phyloP scores from a whole-genome alignment of 192 early-diverging fungal species.

The Geranomyces michiganensis region DNA sequence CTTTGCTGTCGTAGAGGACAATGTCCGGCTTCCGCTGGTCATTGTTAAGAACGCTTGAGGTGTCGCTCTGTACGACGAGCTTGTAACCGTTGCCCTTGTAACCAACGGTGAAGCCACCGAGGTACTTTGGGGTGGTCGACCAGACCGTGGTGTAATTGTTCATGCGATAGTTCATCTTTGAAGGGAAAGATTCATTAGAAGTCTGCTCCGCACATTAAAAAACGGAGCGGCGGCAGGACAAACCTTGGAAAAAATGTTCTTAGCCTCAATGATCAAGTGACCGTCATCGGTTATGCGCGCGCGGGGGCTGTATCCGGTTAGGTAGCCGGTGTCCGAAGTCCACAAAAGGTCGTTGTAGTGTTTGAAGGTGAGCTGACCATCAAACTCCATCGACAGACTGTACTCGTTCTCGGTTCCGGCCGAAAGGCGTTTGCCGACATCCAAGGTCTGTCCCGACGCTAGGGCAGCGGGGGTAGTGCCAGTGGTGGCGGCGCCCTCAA shows the following conservation, averaged over 20 bases:
- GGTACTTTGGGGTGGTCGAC: background rate
- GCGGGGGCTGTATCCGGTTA: background rate
- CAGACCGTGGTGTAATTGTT: constrained; percentile 1
- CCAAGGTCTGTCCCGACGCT: background rate
- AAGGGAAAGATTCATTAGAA: no score
- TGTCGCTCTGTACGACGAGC: constrained; percentile 3
- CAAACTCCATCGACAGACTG: background rate
- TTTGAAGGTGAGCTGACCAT: background rate
- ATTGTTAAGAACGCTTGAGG: background rate
- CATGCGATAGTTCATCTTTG: background rate
- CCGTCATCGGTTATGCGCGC: constrained; percentile 15
- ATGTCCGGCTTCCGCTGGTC: background rate
- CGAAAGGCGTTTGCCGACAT: background rate
- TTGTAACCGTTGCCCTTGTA: constrained; percentile 6
- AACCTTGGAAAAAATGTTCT: background rate
- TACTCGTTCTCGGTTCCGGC: constrained; percentile 1
- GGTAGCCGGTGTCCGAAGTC: constrained; percentile 13
- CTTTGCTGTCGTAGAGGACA: constrained; percentile 14
- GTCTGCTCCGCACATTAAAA: no score
- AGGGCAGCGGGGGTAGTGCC: background rate
- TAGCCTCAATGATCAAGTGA: constrained; percentile 11
- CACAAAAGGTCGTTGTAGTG: constrained; percentile 5
- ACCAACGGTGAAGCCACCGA: background rate
- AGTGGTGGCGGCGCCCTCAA: background rate
- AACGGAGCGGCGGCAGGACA: no score